Base-by-base conservation (phyloP, 2,329 filamentous ascomycete species). In the Colletotrichum aenigma region DNA sequence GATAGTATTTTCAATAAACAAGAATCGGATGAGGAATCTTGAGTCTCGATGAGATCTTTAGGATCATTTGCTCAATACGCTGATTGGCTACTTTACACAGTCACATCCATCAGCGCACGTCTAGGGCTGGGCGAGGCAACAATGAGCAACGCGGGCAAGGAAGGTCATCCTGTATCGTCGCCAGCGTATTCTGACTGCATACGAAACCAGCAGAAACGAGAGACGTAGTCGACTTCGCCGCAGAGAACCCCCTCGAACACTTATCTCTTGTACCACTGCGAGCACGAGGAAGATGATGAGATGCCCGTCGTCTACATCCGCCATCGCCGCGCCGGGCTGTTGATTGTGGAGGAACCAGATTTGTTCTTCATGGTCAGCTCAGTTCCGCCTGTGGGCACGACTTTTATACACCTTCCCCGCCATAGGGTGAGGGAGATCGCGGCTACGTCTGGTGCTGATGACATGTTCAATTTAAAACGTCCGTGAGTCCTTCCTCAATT, bases 281-380 rank as follows among this genome's bases (percentile, higher is more conserved):
- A 48, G 43, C n/a, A 48, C 8, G 18, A n/a, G 38, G 0, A n/a
- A 2, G 38, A 43, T 43, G 38, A 0, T 0, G 0, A 43, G 3
- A 10, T 43, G 38, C 9, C 38, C 3, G 0, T 0, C 18, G 38
- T 0, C 38, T 0, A 6, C 38, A n/a, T 0, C 4, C 8, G 1
- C 16, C 16, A 43, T 18, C 0, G 16, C 0, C 16, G 36, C 16
- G 36, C 15, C 1, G 15, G 15, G 1, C 36, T 36, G 6, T 2
- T 36, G 34, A 0, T 36, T 2, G 32, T 13, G 2, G 13, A 4
- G 34, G 6, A 4, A 3, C 13, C 1, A 0, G 13, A 36, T 18
- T 38, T 38, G 15, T 9, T 38, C 36, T 38, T 18, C 16, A 0
- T 43, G 38, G 18, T 43, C 38, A 43, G 38, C 18, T n/a, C 38